These are phyloP conservation scores for Ophiostoma himal-ulmi DNA, from an alignment of 2,329 filamentous ascomycete species.

Conservation along the genomic window DNA sequence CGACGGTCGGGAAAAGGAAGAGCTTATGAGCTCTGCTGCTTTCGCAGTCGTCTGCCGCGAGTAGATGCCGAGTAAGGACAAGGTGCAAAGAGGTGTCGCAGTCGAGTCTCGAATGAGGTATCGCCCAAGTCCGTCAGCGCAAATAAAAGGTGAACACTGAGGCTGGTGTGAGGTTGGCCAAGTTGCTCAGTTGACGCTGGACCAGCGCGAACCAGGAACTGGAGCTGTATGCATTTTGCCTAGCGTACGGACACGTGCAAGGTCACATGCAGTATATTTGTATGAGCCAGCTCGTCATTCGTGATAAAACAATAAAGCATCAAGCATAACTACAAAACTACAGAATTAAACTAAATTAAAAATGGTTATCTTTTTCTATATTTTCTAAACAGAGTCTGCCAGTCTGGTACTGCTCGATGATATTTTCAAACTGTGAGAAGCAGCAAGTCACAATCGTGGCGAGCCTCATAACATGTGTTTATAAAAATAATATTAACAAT, in stretches of 20 bases:
- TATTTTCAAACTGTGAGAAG: too few relatives aligned
- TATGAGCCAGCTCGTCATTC: background rate
- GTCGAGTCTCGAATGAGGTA: background rate
- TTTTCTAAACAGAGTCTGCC: too few relatives aligned
- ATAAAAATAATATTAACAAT: too few relatives aligned
- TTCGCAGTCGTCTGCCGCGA: background rate
- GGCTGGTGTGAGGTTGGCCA: background rate
- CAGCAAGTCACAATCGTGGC: too few relatives aligned
- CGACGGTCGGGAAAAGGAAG: background rate
- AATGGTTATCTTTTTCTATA: too few relatives aligned
- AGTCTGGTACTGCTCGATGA: too few relatives aligned
- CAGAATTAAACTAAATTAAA: too few relatives aligned
- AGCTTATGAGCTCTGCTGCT: background rate
- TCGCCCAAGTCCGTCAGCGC: background rate
- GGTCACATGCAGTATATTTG: background rate
- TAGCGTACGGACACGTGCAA: background rate
- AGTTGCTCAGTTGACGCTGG: conserved; percentile 1
- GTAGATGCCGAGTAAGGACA: background rate
- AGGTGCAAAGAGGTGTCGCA: too few relatives aligned
- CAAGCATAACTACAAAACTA: too few relatives aligned
- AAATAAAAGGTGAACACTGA: background rate
- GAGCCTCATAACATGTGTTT: too few relatives aligned
- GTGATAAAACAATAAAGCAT: too few relatives aligned
- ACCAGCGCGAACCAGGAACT: background rate
- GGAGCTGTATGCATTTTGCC: conserved; percentile 11